Evolutionary conservation across 179 eudicot genomes (phyloP).

Genomic region (Sideroxylon spinosum): DNA sequence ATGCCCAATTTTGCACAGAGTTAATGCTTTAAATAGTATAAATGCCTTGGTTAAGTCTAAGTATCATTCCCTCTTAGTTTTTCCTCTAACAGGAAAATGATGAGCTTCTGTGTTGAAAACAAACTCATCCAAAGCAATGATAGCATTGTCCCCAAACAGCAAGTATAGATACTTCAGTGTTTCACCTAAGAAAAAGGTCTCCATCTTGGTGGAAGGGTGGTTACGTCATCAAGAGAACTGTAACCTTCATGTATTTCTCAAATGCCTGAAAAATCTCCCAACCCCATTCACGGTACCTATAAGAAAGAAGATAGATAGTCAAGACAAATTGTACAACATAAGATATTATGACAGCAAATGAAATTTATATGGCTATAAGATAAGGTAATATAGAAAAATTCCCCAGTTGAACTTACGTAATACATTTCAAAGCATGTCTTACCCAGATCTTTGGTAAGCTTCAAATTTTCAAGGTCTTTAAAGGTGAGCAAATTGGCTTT

Average conservation of each 20-base stretch:
- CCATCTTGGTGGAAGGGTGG: conserved; percentile 91
- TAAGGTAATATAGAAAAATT: too few species aligned
- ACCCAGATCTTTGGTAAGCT: conserved; percentile 86
- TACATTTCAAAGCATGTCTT: conserved; percentile 94
- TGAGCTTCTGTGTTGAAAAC: conserved; percentile 95
- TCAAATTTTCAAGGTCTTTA: conserved; percentile 78
- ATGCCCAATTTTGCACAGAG: too few species aligned
- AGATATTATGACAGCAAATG: too few species aligned
- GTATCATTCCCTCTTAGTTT: conserved; percentile 30
- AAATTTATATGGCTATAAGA: too few species aligned
- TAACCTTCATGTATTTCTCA: conserved; percentile 88
- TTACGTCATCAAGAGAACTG: conserved; percentile 86
- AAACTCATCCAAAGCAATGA: conserved; percentile 69
- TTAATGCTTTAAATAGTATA: not conserved
- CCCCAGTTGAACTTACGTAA: conserved; percentile 82
- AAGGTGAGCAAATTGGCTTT: conserved; percentile 52
- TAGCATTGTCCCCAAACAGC: conserved; percentile 50
- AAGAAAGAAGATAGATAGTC: too few species aligned
- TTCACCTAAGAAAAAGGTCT: conserved; percentile 95
- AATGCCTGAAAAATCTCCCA: conserved; percentile 94
- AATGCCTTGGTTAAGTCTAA: not conserved
- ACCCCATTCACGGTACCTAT: conserved; percentile 95
- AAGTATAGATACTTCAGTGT: conserved; percentile 82
- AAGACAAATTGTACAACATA: too few species aligned
- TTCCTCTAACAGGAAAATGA: conserved; percentile 58